Percentiles rank a stretch among this genome's conserved stretches.
phyloP scores from a whole-genome alignment of 352 stramenopile genomes.

The Saprolegnia diclina region DNA sequence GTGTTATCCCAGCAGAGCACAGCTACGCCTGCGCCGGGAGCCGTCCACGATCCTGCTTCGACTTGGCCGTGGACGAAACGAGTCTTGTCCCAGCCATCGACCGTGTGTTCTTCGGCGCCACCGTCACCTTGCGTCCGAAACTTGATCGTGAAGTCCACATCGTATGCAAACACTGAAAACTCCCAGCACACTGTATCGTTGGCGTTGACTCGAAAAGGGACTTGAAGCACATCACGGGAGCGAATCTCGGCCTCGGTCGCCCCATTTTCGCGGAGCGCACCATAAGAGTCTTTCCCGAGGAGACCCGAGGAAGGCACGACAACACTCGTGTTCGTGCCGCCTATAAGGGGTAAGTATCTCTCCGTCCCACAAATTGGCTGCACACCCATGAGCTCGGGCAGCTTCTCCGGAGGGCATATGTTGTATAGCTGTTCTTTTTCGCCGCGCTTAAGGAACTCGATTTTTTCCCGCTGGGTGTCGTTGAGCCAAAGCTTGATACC shows the following conservation, averaged over 20 bases:
- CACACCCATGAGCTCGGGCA: not conserved
- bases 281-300: slow-evolving; percentile 48
- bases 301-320: slow-evolving; percentile 60
- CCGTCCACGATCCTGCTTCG: slow-evolving; percentile 53
- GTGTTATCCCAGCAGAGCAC: slow-evolving; percentile 72
- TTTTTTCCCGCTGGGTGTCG: slow-evolving; percentile 37
- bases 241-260: slow-evolving; percentile 62
- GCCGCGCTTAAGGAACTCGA: slow-evolving; percentile 35
- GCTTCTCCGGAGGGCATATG: not conserved
- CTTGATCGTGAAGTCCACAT: slow-evolving; percentile 67
- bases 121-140: slow-evolving; percentile 65
- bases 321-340: slow-evolving; percentile 46
- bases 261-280: slow-evolving; percentile 63
- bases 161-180: slow-evolving; percentile 52
- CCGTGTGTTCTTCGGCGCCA: slow-evolving; percentile 41
- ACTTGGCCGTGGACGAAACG: slow-evolving; percentile 37
- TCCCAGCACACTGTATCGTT: slow-evolving; percentile 79
- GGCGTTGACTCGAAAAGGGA: slow-evolving; percentile 60
- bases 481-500: slow-evolving; percentile 47
- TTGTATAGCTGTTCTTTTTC: slow-evolving; percentile 28
- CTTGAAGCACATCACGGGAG: slow-evolving; percentile 46
- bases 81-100: slow-evolving; percentile 43
- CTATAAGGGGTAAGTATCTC: slow-evolving; percentile 31
- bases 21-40: slow-evolving; percentile 54
- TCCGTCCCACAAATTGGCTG: not conserved